Conservation (phyloP, 805 yeast genomes). For the Ogataea wickerhamii region DNA sequence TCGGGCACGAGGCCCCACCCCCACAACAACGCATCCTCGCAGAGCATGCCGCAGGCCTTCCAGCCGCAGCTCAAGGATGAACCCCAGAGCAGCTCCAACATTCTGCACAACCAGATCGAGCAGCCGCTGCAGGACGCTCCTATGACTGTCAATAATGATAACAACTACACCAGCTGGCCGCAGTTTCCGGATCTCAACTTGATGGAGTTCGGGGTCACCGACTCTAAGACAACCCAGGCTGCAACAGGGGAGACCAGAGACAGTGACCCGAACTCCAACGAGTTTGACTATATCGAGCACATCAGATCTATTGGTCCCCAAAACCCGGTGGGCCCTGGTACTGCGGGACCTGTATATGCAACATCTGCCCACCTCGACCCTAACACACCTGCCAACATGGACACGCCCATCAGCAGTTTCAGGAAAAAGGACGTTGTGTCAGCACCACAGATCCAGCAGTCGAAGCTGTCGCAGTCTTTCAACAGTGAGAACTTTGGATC, state of each 20-base stretch:
- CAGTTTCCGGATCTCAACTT: slow-evolving; percentile 33
- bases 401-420: slow-evolving; percentile 9
- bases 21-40: slow-evolving; percentile 2
- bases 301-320: slow-evolving; percentile 48
- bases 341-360: slow-evolving; percentile 12
- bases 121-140: background rate
- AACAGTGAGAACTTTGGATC: slow-evolving; percentile 3
- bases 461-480: slow-evolving; percentile 29
- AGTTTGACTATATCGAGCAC: slow-evolving; percentile 63
- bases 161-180: slow-evolving; percentile 31
- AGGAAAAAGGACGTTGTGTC: slow-evolving; percentile 25
- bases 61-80: background rate
- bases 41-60: slow-evolving; percentile 2
- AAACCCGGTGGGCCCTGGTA: slow-evolving; percentile 5
- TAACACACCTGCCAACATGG: slow-evolving; percentile 1
- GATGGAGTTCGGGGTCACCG: slow-evolving; percentile 6
- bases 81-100: background rate
- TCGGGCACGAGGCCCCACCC: background rate
- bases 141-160: slow-evolving; percentile 10
- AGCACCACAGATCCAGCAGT: slow-evolving; percentile 21
- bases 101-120: slow-evolving; percentile 3
- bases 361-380: slow-evolving; percentile 6
- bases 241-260: background rate
- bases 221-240: slow-evolving; percentile 1
- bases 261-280: slow-evolving; percentile 46